Percentiles rank a stretch among this genome's conserved stretches.
phyloP scores from a whole-genome alignment of 2,329 filamentous ascomycete species.

The Pezicula rhizophila region DNA sequence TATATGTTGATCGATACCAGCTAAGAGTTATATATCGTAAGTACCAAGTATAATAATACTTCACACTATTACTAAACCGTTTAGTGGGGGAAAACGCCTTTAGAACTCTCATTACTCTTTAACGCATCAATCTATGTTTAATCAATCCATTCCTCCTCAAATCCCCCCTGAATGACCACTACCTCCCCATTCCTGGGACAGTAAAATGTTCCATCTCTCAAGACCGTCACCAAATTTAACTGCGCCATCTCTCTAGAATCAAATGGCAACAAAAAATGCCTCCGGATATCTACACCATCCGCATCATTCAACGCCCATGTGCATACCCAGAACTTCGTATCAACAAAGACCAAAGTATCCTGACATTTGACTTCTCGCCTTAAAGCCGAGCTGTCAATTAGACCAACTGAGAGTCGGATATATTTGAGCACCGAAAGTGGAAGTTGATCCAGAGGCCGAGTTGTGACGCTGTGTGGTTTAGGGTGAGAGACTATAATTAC shows the following conservation, averaged over 20 bases:
- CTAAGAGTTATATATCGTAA: no score
- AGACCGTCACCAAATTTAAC: constrained; percentile 1
- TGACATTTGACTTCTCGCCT: constrained; percentile 2
- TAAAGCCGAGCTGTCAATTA: constrained; percentile 1
- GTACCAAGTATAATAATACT: no score
- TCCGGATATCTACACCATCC: not conserved
- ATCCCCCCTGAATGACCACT: constrained; percentile 4
- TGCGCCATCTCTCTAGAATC: constrained; percentile 5
- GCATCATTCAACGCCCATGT: constrained; percentile 4
- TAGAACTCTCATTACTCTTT: not conserved
- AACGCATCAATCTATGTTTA: not conserved
- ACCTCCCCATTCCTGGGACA: constrained; percentile 3
- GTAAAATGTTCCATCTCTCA: constrained; percentile 5
- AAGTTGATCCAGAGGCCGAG: not conserved
- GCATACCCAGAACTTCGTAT: constrained; percentile 7
- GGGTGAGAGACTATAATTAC: not conserved
- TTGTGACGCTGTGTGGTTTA: not conserved
- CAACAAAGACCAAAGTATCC: constrained; percentile 6
- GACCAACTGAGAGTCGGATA: constrained; percentile 1
- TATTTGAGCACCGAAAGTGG: not conserved
- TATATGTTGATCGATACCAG: no score
- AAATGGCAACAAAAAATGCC: constrained; percentile 6
- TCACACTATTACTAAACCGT: no score
- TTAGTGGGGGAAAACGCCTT: not conserved
- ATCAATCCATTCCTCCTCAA: constrained; percentile 2